A percentile compares a stretch with the other conserved stretches of the same genome.
These are phyloP conservation scores for Stipa capillata DNA, from an alignment of 176 grass and related monocot genomes.

Conservation along the genomic window DNA sequence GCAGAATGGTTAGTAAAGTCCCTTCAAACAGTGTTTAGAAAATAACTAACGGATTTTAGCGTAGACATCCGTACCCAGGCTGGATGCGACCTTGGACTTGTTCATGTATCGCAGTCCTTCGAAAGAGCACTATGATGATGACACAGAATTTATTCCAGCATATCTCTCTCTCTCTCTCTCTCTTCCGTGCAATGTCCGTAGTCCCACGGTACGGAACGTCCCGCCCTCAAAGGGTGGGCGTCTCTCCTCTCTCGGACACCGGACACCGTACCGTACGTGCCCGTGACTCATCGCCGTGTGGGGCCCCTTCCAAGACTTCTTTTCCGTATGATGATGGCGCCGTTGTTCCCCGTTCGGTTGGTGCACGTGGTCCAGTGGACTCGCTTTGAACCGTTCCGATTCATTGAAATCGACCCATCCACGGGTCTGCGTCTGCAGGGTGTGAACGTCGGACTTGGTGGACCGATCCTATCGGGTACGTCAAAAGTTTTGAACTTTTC, in stretches of 20 bases:
- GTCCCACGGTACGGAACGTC: not conserved
- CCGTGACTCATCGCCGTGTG: not conserved
- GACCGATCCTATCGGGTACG: not conserved
- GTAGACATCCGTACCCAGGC: not conserved
- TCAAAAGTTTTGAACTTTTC: not conserved
- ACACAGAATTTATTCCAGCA: not conserved
- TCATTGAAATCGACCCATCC: not conserved
- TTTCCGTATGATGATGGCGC: not conserved
- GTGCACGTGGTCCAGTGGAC: not conserved
- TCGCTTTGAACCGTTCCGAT: not conserved
- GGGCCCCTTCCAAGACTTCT: no score
- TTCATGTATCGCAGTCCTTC: no score
- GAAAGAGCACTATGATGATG: not conserved
- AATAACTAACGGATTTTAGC: not conserved
- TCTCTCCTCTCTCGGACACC: not conserved
- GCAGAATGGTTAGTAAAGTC: no score
- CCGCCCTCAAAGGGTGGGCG: not conserved
- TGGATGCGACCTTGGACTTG: not conserved
- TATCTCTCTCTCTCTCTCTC: not conserved
- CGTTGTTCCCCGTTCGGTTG: not conserved
- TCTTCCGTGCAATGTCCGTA: constrained; percentile 30
- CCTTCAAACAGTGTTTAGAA: no score
- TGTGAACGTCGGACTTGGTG: not conserved
- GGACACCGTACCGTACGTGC: not conserved
- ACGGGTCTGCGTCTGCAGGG: not conserved